Conservation (phyloP, 2,329 filamentous ascomycete species). For the Phyllosticta citrichinensis region DNA sequence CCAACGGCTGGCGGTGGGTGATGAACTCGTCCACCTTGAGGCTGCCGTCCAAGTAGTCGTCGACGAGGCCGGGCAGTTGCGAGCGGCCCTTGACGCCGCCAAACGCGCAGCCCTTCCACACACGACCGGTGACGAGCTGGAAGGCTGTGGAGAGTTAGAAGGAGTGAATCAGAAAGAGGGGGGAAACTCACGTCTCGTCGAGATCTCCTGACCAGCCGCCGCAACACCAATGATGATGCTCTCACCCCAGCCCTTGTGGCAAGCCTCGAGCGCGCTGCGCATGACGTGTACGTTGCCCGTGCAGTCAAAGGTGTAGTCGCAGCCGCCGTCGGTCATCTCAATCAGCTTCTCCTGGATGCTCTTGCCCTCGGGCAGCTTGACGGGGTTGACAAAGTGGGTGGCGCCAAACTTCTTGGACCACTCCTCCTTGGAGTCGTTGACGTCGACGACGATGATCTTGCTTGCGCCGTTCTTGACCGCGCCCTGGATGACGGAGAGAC, state of each 20-base stretch:
- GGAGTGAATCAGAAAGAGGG: conserved; percentile 1
- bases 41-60: conserved; percentile 78
- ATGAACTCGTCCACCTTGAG: conserved; percentile 99
- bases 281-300: conserved; percentile 95
- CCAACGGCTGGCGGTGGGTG: conserved; percentile 79
- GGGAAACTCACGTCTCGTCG: conserved; percentile 70
- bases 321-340: conserved; percentile 96
- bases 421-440: conserved; percentile 83
- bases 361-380: conserved; percentile 53
- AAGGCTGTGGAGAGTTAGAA: conserved; percentile 53
- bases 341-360: conserved; percentile 85
- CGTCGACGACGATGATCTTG: conserved; percentile 67
- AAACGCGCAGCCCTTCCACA: conserved; percentile 97
- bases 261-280: conserved; percentile 90
- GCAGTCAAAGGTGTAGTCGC: conserved; percentile 99
- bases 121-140: conserved; percentile 94
- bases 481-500: conserved; percentile 89
- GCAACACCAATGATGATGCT: conserved; percentile 97
- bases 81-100: conserved; percentile 96
- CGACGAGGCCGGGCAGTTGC: conserved; percentile 77
- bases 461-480: conserved; percentile 72
- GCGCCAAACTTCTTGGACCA: conserved; percentile 94
- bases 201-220: conserved; percentile 90
- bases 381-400: conserved; percentile 92
- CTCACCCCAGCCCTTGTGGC: conserved; percentile 98